phyloP scores from a whole-genome alignment of 257 asterid genomes.

The Solanum neorickii region DNA sequence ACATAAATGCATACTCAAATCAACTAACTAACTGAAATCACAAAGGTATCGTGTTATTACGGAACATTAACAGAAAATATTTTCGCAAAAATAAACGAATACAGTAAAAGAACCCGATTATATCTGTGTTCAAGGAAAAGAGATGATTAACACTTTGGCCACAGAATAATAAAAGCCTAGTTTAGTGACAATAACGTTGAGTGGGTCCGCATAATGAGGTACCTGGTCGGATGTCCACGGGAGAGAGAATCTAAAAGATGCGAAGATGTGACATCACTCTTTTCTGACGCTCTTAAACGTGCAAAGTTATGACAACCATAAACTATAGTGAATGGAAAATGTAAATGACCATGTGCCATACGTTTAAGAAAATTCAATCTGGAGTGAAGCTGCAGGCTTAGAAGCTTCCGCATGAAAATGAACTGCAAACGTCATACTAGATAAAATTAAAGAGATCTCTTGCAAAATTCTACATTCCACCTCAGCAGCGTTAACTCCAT shows the following conservation, averaged over 20 bases:
- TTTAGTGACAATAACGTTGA: neutral
- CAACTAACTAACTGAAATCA: neutral
- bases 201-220: neutral
- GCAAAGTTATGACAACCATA: conserved; percentile 14
- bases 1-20: neutral
- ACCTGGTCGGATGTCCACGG: neutral
- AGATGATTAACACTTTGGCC: neutral
- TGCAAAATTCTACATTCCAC: neutral
- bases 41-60: neutral
- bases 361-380: neutral
- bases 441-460: neutral
- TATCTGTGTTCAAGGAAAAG: neutral
- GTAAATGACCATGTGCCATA: neutral
- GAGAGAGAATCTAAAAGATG: neutral
- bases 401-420: neutral
- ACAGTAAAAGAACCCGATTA: neutral
- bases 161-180: neutral
- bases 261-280: conserved; percentile 2
- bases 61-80: neutral
- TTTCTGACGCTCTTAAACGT: conserved; percentile 6
- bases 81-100: neutral
- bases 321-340: conserved; percentile 3
- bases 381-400: neutral
- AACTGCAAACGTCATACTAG: conserved; percentile 1
- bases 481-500: neutral